These are phyloP conservation scores for Cucurbita moschata DNA, from an alignment of 306 rosid species.

Conservation along the genomic window DNA sequence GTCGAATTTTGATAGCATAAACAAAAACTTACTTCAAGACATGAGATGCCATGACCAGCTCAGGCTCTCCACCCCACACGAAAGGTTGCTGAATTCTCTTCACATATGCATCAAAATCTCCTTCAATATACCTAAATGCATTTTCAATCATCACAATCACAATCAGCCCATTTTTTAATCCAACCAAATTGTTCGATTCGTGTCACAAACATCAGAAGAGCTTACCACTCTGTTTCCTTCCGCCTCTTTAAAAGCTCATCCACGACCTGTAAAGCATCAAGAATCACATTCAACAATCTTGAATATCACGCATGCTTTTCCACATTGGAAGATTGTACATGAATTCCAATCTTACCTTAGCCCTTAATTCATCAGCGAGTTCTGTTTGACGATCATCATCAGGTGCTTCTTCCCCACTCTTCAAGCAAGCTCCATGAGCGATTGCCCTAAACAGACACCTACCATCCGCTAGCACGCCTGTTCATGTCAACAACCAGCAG, in stretches of 20 bases:
- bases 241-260: conserved; percentile 77
- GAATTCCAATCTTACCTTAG: conserved; percentile 30
- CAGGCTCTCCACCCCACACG: conserved; percentile 97
- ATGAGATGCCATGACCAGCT: conserved; percentile 86
- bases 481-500: neutral
- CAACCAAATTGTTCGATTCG: neutral
- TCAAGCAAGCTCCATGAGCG: conserved; percentile 79
- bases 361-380: conserved; percentile 86
- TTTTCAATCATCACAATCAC: neutral
- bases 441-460: conserved; percentile 80
- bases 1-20: neutral
- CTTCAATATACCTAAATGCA: conserved; percentile 64
- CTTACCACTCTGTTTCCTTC: conserved; percentile 80
- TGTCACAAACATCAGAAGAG: neutral
- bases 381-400: conserved; percentile 64
- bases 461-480: conserved; percentile 87
- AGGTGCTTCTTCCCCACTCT: conserved; percentile 77
- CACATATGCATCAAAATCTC: conserved; percentile 72
- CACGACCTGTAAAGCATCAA: conserved; percentile 42
- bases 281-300: neutral
- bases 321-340: neutral
- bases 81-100: conserved; percentile 51
- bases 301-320: neutral
- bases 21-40: conserved; percentile 52
- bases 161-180: neutral